Evolutionary conservation across 1,284 basidiomycete species (phyloP).

Genomic region (Limonomyces culmigenus): DNA sequence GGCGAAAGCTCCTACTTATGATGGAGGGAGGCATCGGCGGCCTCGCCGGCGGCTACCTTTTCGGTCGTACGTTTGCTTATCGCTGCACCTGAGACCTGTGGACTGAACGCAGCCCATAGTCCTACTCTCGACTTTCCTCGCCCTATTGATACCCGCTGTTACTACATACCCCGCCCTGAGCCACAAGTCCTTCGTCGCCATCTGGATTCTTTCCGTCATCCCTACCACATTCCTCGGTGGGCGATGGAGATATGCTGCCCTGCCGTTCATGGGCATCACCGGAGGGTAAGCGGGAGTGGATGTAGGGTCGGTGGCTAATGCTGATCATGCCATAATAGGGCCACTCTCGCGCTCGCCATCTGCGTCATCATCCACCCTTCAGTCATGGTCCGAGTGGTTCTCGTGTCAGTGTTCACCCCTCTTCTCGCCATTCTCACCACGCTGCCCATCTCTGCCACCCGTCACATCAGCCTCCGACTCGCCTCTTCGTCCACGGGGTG

Average conservation of each 20-base stretch:
- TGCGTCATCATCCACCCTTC: constrained; percentile 41
- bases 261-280: constrained; percentile 25
- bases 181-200: constrained; percentile 32
- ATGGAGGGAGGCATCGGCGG: constrained; percentile 50
- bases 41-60: constrained; percentile 34
- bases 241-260: constrained; percentile 28
- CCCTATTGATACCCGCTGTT: constrained; percentile 35
- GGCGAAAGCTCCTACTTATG: constrained; percentile 9
- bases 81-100: not conserved
- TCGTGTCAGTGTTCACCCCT: no score
- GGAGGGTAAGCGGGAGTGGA: constrained; percentile 39
- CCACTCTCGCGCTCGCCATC: constrained; percentile 30
- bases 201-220: constrained; percentile 37
- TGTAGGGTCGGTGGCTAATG: no score
- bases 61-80: constrained; percentile 27
- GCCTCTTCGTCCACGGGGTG: constrained; percentile 35
- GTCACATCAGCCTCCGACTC: constrained; percentile 30
- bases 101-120: constrained; percentile 17
- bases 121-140: constrained; percentile 39
- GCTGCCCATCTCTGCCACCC: constrained; percentile 26
- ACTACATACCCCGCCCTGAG: constrained; percentile 25
- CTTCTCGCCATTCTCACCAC: no score
- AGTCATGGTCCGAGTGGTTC: no score
- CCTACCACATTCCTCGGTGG: constrained; percentile 28
- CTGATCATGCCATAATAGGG: constrained; percentile 16